Evolutionary conservation across 2,329 filamentous ascomycete genomes (phyloP), one percentile per base, ranked within the genome.

Genomic region (Penicillium sp.): DNA sequence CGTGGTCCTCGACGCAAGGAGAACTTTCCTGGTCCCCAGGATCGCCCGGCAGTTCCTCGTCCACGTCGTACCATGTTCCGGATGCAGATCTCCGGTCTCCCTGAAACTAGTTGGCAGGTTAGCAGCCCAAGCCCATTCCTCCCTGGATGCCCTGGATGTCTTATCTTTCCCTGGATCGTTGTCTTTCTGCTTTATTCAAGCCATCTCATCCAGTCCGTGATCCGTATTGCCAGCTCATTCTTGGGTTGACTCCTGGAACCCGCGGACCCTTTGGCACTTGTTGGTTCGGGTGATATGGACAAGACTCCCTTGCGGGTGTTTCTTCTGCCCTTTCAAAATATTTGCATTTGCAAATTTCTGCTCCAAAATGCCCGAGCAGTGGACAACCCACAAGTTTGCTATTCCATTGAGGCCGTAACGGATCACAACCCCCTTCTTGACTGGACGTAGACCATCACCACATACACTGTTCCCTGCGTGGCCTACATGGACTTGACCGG

Each of bases 81-180:
- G 79, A 98, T 99, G 95, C 90, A 94, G 80, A 96, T 99, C 76
- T 91, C 91, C 84, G 94, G 93, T 83, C 92, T 99, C 80, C 93
- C 94, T 78, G 94, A 98, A 85, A 99, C 95, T 85, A 97, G 93
- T 88, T 99, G 95, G 95, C 95, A 99, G 95, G 95, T 99, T 90
- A 95, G 95, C 91, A 75, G 68, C 67, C 72, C 71, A 75, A 66
- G 55, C 67, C 70, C 70, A 70, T 71, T 42, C 73, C 65, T 60
- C 58, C 60, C 65, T 61, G 68, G 72, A 73, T 66, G 52, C 58
- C 61, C 53, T 26, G 53, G 53, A 45, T 35, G 6, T 38, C 63
- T 45, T 61, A 45, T 70, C 60, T 58, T 30, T 40, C 55, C 52
- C 59, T 61, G 57, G 52, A 58, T 33, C 37, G 55, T 46, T 30